Evolutionary conservation across 805 yeast species (phyloP), one percentile per base, ranked within the genome.

Genomic region (Kodamaea laetipori): DNA sequence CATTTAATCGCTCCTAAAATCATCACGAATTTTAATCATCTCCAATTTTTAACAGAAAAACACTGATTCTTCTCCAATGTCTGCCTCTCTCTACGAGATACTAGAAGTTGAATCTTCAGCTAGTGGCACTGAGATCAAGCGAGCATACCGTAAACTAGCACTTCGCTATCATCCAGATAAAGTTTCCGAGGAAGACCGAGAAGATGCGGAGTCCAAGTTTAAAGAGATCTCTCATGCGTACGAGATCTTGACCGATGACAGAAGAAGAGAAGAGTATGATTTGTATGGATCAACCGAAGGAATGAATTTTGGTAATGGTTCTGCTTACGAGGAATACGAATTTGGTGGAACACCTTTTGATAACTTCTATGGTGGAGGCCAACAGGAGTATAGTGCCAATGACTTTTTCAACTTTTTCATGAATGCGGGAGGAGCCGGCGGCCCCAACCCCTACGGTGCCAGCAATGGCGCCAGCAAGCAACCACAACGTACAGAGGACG

Each of bases 121-220:
- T 0, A 66, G 88, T 1, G 64, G 78, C 24, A 67, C 66, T 1
- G 97, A 90, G 50, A 87, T 92, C 59, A 84, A 84, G 54, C 82
- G 78, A 61, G 95, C 97, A 0, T 92, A 88, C 64, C 76, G 95
- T 51, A 85, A 82, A 53, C 74, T 89, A 38, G 98, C 98, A 8
- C 72, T 92, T 30, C 70, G 73, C 47, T 79, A 82, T 55, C 98
- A 92, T 64, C 98, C 98, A 0, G 98, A 92, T 63, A 92, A 94
- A 60, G 90, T 80, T 1, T 60, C 79, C 0, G 87, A 81, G 51
- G 80, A 80, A 16, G 63, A 66, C 38, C 71, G 94, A 46, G 83
- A 73, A 11, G 78, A 70, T 13, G 86, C 95, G 3, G 97, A 89
- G 63, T 69, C 76, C 48, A 78, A 75, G 57, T 92, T 92, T 66